Evolutionary conservation across 345 rosid genomes (phyloP), one percentile per base, ranked within the genome.

Genomic region (Turnera subulata): DNA sequence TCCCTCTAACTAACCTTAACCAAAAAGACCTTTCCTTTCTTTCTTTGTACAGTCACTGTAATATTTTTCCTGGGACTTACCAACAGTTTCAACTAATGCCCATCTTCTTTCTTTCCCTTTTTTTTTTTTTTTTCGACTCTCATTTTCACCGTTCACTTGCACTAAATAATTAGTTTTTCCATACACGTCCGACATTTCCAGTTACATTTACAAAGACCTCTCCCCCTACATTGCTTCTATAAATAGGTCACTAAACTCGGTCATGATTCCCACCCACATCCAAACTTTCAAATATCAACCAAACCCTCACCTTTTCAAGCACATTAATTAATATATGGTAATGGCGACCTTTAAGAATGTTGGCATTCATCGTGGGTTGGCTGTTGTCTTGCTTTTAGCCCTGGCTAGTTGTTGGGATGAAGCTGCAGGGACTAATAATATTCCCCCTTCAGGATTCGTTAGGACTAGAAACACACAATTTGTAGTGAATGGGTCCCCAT

Each of bases 391-490:
- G 37, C 37, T 63, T 39, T 25, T 64, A 55, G 51, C 15, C 18
- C 32, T 45, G 12, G 64, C 39, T 46, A 56, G 23, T 51, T n/a
- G n/a, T n/a, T n/a, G n/a, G n/a, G 46, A 50, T 46, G 49, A 58
- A 29, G 47, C 25, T 44, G 35, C 15, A 37, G n/a, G n/a, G n/a
- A n/a, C n/a, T n/a, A n/a, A n/a, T n/a, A n/a, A n/a, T n/a, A 17
- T 46, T 56, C 50, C 58, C 5, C 2, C 65, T 24, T 43, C 62
- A 22, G 35, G 35, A 8, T 77, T 77, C 46, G 50, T 75, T 37
- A 47, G 62, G 48, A 66, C 67, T 1, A 72, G 63, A 56, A 59
- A 54, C 13, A 57, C 66, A 15, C 78, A 70, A 1, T 80, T 78
- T 18, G 47, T 53, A 8, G 51, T 69, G 5, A 70, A 75, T 2